These are phyloP conservation scores for Zopfochytrium polystomum DNA, from an alignment of 371 early-diverging fungal genomes.

Conservation along the genomic window DNA sequence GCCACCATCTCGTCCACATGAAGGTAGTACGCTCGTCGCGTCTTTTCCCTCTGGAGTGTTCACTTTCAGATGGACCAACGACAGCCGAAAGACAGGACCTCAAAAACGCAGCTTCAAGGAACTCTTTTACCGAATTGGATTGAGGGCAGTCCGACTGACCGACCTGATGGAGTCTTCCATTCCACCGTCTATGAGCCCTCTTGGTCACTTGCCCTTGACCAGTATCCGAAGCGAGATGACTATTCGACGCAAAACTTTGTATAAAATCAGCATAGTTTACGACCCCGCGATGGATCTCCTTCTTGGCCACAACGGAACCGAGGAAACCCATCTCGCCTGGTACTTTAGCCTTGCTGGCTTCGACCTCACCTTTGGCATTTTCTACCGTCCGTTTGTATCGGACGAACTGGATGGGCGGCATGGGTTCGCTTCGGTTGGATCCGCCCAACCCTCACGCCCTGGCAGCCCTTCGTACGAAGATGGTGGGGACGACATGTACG, in stretches of 20 bases:
- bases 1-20: not conserved
- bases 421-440: no score
- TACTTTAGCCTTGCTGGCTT: conserved; percentile 35
- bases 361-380: conserved; percentile 34
- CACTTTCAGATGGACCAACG: conserved; percentile 25
- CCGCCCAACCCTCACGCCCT: no score
- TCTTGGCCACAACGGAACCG: not conserved
- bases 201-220: no score
- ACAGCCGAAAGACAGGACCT: conserved; percentile 10
- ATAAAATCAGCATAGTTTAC: conserved; percentile 16
- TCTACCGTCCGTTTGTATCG: conserved; percentile 7
- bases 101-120: no score
- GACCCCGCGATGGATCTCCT: conserved; percentile 21
- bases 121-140: conserved; percentile 9
- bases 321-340: conserved; percentile 32
- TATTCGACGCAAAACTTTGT: conserved; percentile 23
- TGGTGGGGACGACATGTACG: no score
- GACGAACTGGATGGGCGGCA: no score
- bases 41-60: conserved; percentile 21
- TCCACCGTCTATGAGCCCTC: no score
- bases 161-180: no score
- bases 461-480: no score
- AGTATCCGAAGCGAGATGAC: conserved; percentile 19
- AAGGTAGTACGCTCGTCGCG: conserved; percentile 15
- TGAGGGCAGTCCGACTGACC: no score